phyloP scores from a whole-genome alignment of 139 green algal species.

The Nannochloris sp. region DNA sequence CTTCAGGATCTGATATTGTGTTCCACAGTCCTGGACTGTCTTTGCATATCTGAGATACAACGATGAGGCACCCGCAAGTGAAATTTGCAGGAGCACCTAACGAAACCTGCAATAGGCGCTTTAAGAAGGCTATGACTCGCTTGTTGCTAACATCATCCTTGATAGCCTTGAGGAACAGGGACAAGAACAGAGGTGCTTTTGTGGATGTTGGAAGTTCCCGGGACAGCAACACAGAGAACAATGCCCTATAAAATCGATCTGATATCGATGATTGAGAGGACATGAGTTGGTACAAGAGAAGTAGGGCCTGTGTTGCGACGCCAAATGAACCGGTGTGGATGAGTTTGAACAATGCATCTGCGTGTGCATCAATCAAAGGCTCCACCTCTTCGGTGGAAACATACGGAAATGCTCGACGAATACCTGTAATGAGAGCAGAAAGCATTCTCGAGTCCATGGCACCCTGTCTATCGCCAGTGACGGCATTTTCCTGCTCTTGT shows the following conservation, averaged over 20 bases:
- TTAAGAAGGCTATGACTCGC: conserved; percentile 75
- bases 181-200: conserved; percentile 76
- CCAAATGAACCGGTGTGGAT: conserved; percentile 76
- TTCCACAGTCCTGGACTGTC: conserved; percentile 63
- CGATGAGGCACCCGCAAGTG: conserved; percentile 75
- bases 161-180: conserved; percentile 79
- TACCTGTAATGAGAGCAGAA: conserved; percentile 63
- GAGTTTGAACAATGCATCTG: conserved; percentile 76
- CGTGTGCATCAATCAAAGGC: conserved; percentile 52
- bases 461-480: conserved; percentile 10
- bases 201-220: conserved; percentile 30
- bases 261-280: conserved; percentile 38
- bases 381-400: conserved; percentile 53
- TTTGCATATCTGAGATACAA: conserved; percentile 69
- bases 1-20: conserved; percentile 68
- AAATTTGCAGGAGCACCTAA: conserved; percentile 55
- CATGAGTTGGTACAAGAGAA: conserved; percentile 85
- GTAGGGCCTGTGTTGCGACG: conserved; percentile 76
- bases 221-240: conserved; percentile 74
- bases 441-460: conserved; percentile 63
- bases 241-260: conserved; percentile 84
- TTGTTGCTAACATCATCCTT: conserved; percentile 59
- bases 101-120: conserved; percentile 86
- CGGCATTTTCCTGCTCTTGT: conserved; percentile 5
- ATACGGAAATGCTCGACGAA: conserved; percentile 90